Evolutionary conservation across 2,329 filamentous ascomycete species (phyloP).

Genomic region (Zymoseptoria brevis): DNA sequence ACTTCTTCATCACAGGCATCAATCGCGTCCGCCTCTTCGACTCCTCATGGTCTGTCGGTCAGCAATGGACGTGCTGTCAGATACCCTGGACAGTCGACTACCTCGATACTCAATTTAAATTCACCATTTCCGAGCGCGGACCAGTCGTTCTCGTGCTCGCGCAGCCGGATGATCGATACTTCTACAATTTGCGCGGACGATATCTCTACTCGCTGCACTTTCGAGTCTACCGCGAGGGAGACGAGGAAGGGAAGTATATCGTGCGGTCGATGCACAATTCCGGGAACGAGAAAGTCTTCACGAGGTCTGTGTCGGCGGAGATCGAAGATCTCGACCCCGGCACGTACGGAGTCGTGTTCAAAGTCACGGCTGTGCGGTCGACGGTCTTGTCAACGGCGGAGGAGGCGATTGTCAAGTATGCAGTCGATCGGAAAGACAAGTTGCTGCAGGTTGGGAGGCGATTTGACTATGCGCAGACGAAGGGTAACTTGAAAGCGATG

Average conservation of each 20-base stretch:
- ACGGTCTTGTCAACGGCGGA: slow-evolving; percentile 49
- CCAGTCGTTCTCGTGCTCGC: slow-evolving; percentile 52
- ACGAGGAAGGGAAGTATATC: slow-evolving; percentile 18
- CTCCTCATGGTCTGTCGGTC: slow-evolving; percentile 54
- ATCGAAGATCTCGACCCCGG: slow-evolving; percentile 62
- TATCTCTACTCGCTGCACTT: slow-evolving; percentile 53
- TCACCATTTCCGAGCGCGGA: slow-evolving; percentile 45
- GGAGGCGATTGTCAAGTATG: slow-evolving; percentile 58
- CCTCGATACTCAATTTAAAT: slow-evolving; percentile 51
- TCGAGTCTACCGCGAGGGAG: slow-evolving; percentile 48
- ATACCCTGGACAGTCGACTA: slow-evolving; percentile 56
- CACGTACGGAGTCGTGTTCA: slow-evolving; percentile 67
- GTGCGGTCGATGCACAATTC: slow-evolving; percentile 27
- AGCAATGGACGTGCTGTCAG: slow-evolving; percentile 53
- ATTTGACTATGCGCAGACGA: slow-evolving; percentile 63
- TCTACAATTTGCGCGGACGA: slow-evolving; percentile 48
- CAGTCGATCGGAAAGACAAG: slow-evolving; percentile 60
- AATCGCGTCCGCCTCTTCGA: slow-evolving; percentile 55
- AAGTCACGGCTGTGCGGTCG: slow-evolving; percentile 59
- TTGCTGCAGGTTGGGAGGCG: slow-evolving; percentile 61
- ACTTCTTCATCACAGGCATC: slow-evolving; percentile 37
- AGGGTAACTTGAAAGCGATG: slow-evolving; percentile 49
- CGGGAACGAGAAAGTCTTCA: slow-evolving; percentile 52
- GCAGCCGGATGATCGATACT: slow-evolving; percentile 56
- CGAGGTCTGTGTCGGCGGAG: slow-evolving; percentile 68